Percentiles rank a stretch among this genome's conserved stretches.
Evolutionary conservation across 1,284 basidiomycete genomes (phyloP).

Genomic region (Kwoniella shivajii): DNA sequence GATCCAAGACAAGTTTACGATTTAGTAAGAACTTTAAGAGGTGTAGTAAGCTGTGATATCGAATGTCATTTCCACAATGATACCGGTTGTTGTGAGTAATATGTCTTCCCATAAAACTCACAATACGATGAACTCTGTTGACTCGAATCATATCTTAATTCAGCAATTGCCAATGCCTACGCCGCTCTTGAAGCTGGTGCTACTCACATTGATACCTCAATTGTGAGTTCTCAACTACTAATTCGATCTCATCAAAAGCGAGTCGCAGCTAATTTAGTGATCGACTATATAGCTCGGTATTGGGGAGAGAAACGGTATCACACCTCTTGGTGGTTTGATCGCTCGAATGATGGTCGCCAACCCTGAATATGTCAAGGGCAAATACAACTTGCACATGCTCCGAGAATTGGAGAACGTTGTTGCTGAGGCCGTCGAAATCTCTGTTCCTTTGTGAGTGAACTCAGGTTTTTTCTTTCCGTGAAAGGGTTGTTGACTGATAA

Average conservation of each 20-base stretch:
- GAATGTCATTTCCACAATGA: slow-evolving; percentile 99
- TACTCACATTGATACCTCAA: slow-evolving; percentile 95
- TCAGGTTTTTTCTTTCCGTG: neutral
- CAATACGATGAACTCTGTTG: slow-evolving; percentile 7
- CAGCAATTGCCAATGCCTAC: slow-evolving; percentile 98
- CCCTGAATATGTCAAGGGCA: slow-evolving; percentile 98
- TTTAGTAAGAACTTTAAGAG: slow-evolving; percentile 90
- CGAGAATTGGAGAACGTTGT: slow-evolving; percentile 99
- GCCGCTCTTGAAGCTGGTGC: slow-evolving; percentile 98
- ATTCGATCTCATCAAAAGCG: too few relatives aligned
- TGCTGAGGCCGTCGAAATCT: slow-evolving; percentile 97
- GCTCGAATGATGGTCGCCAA: slow-evolving; percentile 89
- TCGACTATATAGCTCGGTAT: slow-evolving; percentile 75
- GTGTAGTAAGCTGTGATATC: slow-evolving; percentile 95
- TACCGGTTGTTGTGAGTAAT: slow-evolving; percentile 76
- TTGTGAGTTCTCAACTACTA: slow-evolving; percentile 58
- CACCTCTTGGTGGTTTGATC: slow-evolving; percentile 93
- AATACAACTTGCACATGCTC: slow-evolving; percentile 97
- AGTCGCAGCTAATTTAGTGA: slow-evolving; percentile 53
- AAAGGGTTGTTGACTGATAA: neutral
- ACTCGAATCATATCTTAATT: neutral
- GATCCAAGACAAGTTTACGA: slow-evolving; percentile 99
- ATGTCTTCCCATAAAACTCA: slow-evolving; percentile 10
- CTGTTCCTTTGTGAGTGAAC: slow-evolving; percentile 74
- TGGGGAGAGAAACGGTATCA: slow-evolving; percentile 98